phyloP scores from a whole-genome alignment of 2,329 filamentous ascomycete species.

The Aspergillus glaucus region DNA sequence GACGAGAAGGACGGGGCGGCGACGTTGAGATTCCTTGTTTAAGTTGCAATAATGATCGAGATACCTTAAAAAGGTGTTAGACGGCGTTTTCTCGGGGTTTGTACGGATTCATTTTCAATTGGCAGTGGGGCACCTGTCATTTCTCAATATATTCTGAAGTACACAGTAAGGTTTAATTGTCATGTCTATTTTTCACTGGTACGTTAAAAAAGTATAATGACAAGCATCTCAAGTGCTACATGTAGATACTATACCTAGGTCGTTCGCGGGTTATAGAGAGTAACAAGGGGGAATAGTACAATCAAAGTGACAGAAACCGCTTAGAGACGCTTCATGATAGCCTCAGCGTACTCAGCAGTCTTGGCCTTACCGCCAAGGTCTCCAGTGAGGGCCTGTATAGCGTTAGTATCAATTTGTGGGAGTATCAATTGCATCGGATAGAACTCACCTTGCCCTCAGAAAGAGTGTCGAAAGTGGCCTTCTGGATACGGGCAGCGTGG shows the following conservation, averaged over 20 bases:
- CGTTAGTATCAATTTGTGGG: constrained; percentile 8
- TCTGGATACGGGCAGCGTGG: constrained; percentile 83
- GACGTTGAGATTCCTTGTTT: constrained; percentile 19
- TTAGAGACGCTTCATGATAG: constrained; percentile 69
- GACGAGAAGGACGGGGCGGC: constrained; percentile 31
- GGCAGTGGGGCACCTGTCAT: neutral
- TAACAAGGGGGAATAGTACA: constrained; percentile 33
- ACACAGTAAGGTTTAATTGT: no score
- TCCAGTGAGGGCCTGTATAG: constrained; percentile 66
- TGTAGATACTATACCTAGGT: constrained; percentile 33
- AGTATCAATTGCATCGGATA: neutral
- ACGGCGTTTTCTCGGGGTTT: neutral
- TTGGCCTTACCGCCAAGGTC: constrained; percentile 95
- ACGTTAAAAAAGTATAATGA: constrained; percentile 4
- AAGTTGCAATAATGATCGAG: neutral
- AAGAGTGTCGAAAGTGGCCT: constrained; percentile 89
- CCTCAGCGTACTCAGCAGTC: constrained; percentile 87
- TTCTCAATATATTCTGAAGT: neutral
- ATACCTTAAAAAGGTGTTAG: neutral
- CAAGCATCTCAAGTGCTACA: constrained; percentile 26
- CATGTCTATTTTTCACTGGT: no score
- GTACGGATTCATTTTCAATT: neutral
- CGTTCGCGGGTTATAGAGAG: constrained; percentile 29
- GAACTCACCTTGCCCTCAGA: constrained; percentile 78
- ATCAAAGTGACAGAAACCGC: constrained; percentile 15